Evolutionary conservation across 495 filamentous ascomycete genomes (phyloP).

Genomic region (Penicillium odoratum): DNA sequence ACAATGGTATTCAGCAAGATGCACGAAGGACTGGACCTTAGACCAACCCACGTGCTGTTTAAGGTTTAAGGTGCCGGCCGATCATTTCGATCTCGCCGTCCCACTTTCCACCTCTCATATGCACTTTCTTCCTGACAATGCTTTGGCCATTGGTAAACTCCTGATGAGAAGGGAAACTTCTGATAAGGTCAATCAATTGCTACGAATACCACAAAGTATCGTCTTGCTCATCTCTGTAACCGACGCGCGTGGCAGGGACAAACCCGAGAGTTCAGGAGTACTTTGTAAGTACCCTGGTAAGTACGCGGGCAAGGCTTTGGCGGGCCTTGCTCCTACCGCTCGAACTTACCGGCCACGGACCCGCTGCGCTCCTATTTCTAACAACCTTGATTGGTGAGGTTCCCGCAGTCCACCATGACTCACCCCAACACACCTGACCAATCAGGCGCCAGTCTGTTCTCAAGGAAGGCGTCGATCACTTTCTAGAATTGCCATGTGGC

Average conservation of each 20-base stretch:
- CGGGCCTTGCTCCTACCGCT: background rate
- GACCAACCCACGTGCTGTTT: background rate
- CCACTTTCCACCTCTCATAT: background rate
- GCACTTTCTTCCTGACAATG: background rate
- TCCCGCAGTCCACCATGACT: background rate
- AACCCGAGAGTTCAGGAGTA: background rate
- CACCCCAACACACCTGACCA: background rate
- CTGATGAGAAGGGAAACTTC: no score
- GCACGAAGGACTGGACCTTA: background rate
- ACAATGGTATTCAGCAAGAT: background rate
- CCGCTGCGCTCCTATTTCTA: background rate
- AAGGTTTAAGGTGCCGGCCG: background rate
- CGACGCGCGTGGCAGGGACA: background rate
- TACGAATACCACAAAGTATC: background rate
- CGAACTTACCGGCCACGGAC: background rate
- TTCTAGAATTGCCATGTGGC: background rate
- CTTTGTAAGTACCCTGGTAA: background rate
- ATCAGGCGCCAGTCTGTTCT: background rate
- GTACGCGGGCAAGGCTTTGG: background rate
- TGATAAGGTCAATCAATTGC: background rate
- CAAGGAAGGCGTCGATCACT: background rate
- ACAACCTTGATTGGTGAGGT: background rate
- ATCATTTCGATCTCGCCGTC: background rate
- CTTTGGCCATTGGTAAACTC: background rate
- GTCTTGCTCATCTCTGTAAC: background rate